phyloP scores from a whole-genome alignment of 257 asterid genomes.

The Nicotiana sylvestris region DNA sequence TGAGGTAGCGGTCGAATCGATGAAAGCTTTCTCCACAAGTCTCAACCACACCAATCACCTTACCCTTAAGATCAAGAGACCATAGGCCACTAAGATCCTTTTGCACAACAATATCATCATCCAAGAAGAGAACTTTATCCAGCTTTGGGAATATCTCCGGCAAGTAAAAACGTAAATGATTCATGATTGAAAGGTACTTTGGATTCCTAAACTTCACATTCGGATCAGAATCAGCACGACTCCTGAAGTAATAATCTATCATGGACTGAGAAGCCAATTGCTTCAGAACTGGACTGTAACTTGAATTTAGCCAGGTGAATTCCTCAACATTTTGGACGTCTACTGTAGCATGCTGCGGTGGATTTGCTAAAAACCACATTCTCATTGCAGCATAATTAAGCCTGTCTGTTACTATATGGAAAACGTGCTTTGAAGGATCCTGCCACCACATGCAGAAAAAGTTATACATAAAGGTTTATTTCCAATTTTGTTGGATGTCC shows the following conservation, averaged over 20 bases:
- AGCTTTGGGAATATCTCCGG: constrained; percentile 90
- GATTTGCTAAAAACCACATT: constrained; percentile 95
- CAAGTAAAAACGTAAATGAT: constrained; percentile 91
- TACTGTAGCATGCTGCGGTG: constrained; percentile 61
- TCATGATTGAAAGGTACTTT: constrained; percentile 89
- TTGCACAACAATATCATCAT: constrained; percentile 82
- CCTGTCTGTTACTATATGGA: constrained; percentile 87
- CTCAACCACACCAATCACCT: constrained; percentile 93
- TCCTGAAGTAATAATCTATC: constrained; percentile 85
- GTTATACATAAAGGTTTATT: constrained; percentile 5
- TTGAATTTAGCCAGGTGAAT: constrained; percentile 87
- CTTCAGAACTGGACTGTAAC: constrained; percentile 91
- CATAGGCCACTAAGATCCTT: constrained; percentile 76
- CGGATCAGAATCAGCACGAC: constrained; percentile 63
- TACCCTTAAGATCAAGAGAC: constrained; percentile 73
- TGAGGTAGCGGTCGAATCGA: constrained; percentile 87
- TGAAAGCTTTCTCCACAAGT: constrained; percentile 96
- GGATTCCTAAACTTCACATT: constrained; percentile 89
- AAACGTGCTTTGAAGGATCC: constrained; percentile 75
- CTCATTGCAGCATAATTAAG: constrained; percentile 90
- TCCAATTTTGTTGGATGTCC: not conserved
- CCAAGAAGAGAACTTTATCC: constrained; percentile 77
- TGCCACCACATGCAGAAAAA: constrained; percentile 23
- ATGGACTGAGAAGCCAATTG: constrained; percentile 69
- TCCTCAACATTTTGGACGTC: constrained; percentile 82